Evolutionary conservation across 2,329 filamentous ascomycete genomes (phyloP).

Genomic region (Xylariomycetidae sp.): DNA sequence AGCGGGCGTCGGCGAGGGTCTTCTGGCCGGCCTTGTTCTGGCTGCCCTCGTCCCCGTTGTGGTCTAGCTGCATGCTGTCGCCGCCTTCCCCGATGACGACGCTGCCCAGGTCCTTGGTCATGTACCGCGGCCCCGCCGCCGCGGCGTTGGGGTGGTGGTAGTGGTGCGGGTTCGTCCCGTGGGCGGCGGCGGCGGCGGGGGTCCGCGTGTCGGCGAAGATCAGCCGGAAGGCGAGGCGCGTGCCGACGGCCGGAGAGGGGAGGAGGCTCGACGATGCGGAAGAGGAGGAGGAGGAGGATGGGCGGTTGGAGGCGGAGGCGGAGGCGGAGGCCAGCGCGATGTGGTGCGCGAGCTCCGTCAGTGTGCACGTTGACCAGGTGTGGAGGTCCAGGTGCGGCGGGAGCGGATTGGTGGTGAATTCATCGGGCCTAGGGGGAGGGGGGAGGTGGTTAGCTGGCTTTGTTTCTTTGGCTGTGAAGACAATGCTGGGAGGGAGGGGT

Average conservation of each 20-base stretch:
- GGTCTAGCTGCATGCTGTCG: constrained; percentile 24
- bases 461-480: background rate
- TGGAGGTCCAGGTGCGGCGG: constrained; percentile 72
- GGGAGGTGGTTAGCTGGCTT: constrained; percentile 13
- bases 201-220: constrained; percentile 68
- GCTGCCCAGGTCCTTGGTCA: constrained; percentile 75
- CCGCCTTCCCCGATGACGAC: constrained; percentile 65
- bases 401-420: constrained; percentile 56
- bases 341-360: constrained; percentile 74
- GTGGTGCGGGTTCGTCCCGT: background rate
- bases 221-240: constrained; percentile 79
- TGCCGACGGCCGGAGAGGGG: constrained; percentile 69
- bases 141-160: background rate
- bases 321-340: too few species aligned
- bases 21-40: constrained; percentile 53
- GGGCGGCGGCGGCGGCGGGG: constrained; percentile 5
- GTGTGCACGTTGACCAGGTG: constrained; percentile 76
- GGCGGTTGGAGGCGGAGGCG: too few species aligned
- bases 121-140: constrained; percentile 48
- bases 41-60: constrained; percentile 24
- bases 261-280: constrained; percentile 54
- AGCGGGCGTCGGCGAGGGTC: constrained; percentile 69
- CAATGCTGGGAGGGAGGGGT: constrained; percentile 8
- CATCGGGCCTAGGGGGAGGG: constrained; percentile 51
- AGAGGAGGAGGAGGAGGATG: too few species aligned